Conservation (phyloP, 1,284 basidiomycete species). For the Ganoderma meredithae region DNA sequence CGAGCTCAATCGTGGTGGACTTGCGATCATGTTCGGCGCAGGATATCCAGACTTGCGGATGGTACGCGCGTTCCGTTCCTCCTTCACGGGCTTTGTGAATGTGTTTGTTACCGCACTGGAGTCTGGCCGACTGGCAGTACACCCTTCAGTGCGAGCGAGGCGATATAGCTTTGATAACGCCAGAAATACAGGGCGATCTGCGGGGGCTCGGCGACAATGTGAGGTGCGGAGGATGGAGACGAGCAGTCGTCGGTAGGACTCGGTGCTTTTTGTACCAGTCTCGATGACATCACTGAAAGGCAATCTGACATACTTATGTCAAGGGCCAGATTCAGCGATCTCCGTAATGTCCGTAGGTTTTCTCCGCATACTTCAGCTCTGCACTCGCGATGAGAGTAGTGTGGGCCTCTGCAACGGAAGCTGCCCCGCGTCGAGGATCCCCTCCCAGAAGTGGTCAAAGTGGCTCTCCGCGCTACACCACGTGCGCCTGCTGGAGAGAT, state of each 20-base stretch:
- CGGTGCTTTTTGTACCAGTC: too few species aligned
- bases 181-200: neutral
- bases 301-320: too few species aligned
- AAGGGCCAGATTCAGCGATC: neutral
- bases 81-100: too few species aligned
- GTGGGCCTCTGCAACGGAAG: too few species aligned
- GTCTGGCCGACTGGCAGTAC: too few species aligned
- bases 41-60: too few species aligned
- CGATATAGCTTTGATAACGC: too few species aligned
- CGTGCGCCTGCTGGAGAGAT: neutral
- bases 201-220: neutral
- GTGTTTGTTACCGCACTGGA: too few species aligned
- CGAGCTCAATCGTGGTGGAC: too few species aligned
- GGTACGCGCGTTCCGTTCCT: too few species aligned
- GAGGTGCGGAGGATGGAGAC: neutral
- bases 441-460: neutral
- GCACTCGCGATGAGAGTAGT: neutral
- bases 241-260: slow-evolving; percentile 5
- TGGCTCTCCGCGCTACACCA: neutral
- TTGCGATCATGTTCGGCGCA: too few species aligned
- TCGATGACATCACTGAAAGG: neutral
- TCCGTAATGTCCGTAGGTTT: neutral
- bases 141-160: too few species aligned
- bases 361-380: neutral
- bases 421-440: neutral